A percentile compares a stretch with the other conserved stretches of the same genome.
Evolutionary conservation across 2,329 filamentous ascomycete genomes (phyloP).

Genomic region (Stagonosporopsis rhizophila): DNA sequence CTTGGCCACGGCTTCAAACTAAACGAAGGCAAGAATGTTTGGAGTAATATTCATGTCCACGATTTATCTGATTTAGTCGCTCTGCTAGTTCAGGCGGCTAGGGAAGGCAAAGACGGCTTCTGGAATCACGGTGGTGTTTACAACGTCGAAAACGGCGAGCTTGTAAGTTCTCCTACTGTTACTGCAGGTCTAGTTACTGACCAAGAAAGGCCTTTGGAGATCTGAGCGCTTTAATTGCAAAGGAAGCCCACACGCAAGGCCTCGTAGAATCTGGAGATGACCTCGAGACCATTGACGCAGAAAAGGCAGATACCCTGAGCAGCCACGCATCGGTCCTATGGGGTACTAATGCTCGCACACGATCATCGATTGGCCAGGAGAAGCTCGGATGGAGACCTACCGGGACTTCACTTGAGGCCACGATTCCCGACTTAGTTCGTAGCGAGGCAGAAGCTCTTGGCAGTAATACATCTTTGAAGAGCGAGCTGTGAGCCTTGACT

Average conservation of each 20-base stretch:
- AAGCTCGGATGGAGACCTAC: conserved; percentile 22
- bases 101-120: conserved; percentile 13
- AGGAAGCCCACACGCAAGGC: conserved; percentile 24
- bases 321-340: conserved; percentile 26
- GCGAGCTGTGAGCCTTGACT: not conserved
- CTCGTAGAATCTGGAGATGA: conserved; percentile 15
- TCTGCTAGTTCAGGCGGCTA: conserved; percentile 60
- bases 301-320: conserved; percentile 24
- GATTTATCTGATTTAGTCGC: conserved; percentile 63
- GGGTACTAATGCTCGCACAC: conserved; percentile 27
- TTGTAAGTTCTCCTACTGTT: not conserved
- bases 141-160: conserved; percentile 64
- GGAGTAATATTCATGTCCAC: conserved; percentile 63
- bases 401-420: conserved; percentile 14
- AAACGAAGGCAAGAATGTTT: conserved; percentile 61
- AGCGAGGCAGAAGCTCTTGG: conserved; percentile 3
- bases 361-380: conserved; percentile 19
- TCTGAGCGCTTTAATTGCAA: conserved; percentile 15
- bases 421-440: conserved; percentile 15
- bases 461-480: not conserved
- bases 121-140: conserved; percentile 70
- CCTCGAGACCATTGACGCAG: conserved; percentile 23
- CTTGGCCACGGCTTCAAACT: conserved; percentile 58
- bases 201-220: conserved; percentile 21
- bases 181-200: not conserved